Conservation (phyloP, 768 basidiomycete genomes). For the Gyrodon lividus region DNA sequence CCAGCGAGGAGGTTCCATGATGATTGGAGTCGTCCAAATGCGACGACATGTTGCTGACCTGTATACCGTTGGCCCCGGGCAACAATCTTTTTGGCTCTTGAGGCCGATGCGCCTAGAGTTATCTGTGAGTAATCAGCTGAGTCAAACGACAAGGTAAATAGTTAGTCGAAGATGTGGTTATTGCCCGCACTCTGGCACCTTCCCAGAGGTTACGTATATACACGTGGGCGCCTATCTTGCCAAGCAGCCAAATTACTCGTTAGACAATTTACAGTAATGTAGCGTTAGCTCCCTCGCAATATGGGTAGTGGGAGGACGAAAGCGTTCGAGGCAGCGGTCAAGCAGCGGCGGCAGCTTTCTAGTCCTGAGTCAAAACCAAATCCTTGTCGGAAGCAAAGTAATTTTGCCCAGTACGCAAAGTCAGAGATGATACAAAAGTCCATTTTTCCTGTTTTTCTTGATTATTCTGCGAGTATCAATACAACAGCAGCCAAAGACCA, state of each 20-base stretch:
- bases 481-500: slow-evolving; percentile 9
- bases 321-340: too few relatives aligned
- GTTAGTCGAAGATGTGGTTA: neutral
- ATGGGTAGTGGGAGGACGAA: too few relatives aligned
- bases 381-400: too few relatives aligned
- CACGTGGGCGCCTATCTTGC: slow-evolving; percentile 25
- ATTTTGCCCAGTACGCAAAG: too few relatives aligned
- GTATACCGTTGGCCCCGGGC: neutral
- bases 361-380: too few relatives aligned
- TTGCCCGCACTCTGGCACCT: too few relatives aligned
- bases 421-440: too few relatives aligned
- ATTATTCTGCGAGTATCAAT: slow-evolving; percentile 10
- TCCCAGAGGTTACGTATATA: slow-evolving; percentile 43
- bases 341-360: too few relatives aligned
- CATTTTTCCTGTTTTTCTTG: slow-evolving; percentile 56
- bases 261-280: too few relatives aligned
- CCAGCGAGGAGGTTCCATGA: slow-evolving; percentile 86
- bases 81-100: neutral
- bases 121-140: neutral
- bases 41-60: slow-evolving; percentile 10
- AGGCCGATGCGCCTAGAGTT: neutral
- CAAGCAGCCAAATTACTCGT: too few relatives aligned
- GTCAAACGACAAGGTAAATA: neutral
- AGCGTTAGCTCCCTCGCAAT: too few relatives aligned
- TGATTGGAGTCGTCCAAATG: slow-evolving; percentile 67